Evolutionary conservation across 352 stramenopile species (phyloP), one percentile per base, ranked within the genome.

Genomic region (Pythium utonaiense): DNA sequence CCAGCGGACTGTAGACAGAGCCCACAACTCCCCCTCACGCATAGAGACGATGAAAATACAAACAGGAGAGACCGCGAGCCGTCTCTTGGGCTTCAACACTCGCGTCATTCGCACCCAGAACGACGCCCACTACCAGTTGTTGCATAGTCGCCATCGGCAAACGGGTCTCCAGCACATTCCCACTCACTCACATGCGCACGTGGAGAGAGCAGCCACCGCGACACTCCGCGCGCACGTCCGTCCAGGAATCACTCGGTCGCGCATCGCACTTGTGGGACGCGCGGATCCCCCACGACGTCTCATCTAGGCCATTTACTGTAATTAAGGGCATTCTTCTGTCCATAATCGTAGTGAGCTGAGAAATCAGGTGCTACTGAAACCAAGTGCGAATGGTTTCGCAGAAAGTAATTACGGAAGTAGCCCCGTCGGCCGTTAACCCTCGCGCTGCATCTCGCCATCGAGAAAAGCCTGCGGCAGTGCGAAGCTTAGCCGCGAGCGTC

Each of bases 1-100:
- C 30, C 13, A 88, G 77, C 51, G 61, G 64, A 27, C 59, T 86
- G 9, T 88, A 76, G 53, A n/a, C n/a, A n/a, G n/a, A n/a, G n/a
- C n/a, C n/a, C n/a, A n/a, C n/a, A n/a, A n/a, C n/a, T n/a, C n/a
- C n/a, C n/a, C n/a, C n/a, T n/a, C n/a, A n/a, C n/a, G 28, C 9
- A 33, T 33, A 5, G 9, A 5, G 9, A 33, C 28, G 5, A 33
- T 9, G 9, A 9, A 33, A 33, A 33, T 10, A 33, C 5, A 33
- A 33, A 33, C 28, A 33, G 5, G 28, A 33, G 9, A 33, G 5
- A 33, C n/a, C n/a, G n/a, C 28, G 28, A 33, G 28, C 5, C 28
- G 28, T 33, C 28, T 33, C 5, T 33, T 33, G 28, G 9, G 28
- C 28, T 33, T 33, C 28, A 33, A 33, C 28, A 33, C 5, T 33